These are phyloP conservation scores for Paecilomyces niveus DNA, from an alignment of 2,329 filamentous ascomycete species.

Conservation along the genomic window DNA sequence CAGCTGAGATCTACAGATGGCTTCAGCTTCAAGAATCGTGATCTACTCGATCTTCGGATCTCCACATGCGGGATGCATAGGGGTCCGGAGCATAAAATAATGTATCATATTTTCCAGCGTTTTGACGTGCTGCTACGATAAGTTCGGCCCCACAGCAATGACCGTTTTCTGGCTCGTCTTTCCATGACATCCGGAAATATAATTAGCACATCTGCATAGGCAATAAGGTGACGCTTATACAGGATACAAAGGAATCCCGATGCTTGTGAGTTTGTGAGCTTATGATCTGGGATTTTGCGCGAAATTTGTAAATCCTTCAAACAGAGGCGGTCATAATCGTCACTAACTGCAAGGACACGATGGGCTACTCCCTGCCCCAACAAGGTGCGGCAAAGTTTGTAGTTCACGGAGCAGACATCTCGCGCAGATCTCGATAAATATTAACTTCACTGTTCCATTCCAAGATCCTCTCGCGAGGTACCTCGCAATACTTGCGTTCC, in stretches of 20 bases:
- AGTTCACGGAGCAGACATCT: neutral
- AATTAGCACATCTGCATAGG: too few relatives aligned
- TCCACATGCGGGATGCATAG: neutral
- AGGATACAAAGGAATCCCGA: too few relatives aligned
- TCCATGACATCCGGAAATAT: too few relatives aligned
- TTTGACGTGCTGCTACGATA: neutral
- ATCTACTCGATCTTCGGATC: neutral
- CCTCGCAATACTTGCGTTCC: conserved; percentile 2
- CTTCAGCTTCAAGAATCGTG: neutral
- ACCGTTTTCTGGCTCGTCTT: neutral
- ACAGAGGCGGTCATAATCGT: too few relatives aligned
- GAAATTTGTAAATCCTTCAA: too few relatives aligned
- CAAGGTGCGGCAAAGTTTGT: too few relatives aligned
- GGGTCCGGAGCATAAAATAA: neutral
- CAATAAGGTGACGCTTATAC: too few relatives aligned
- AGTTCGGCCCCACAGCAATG: neutral
- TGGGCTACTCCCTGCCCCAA: too few relatives aligned
- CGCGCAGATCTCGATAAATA: neutral
- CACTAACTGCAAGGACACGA: too few relatives aligned
- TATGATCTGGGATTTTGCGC: too few relatives aligned
- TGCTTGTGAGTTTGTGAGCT: too few relatives aligned
- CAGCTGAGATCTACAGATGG: neutral
- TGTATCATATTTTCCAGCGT: neutral
- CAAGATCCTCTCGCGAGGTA: conserved; percentile 8
- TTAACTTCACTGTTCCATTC: conserved; percentile 2